Evolutionary conservation across 108 stramenopile genomes (phyloP).

Genomic region (Cyclotella choctawhatcheeana): DNA sequence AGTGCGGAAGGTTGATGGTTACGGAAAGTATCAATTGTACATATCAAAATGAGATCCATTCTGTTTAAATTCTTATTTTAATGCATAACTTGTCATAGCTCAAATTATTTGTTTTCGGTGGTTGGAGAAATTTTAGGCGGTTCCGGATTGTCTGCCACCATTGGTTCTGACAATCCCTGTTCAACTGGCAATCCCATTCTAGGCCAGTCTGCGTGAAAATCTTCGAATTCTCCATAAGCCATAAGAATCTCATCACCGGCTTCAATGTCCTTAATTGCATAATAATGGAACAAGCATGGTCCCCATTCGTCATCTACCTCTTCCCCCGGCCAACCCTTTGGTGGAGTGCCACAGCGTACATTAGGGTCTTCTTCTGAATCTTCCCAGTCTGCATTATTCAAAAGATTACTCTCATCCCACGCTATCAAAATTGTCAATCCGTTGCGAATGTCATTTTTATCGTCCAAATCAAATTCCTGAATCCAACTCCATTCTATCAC

Average conservation of each 20-base stretch:
- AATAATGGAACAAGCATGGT: constrained; percentile 40
- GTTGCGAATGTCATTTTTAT: constrained; percentile 32
- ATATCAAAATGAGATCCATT: too few relatives aligned
- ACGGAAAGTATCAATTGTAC: too few relatives aligned
- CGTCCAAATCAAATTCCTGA: constrained; percentile 13
- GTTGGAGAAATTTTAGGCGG: neutral
- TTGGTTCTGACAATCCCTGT: constrained; percentile 2
- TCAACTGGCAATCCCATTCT: constrained; percentile 10
- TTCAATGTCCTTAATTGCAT: constrained; percentile 34
- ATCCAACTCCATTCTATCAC: constrained; percentile 39
- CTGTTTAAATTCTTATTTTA: too few relatives aligned
- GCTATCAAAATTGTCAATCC: constrained; percentile 39
- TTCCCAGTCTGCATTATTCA: constrained; percentile 42
- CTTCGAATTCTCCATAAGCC: constrained; percentile 29
- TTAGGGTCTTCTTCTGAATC: constrained; percentile 28
- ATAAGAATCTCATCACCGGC: constrained; percentile 41
- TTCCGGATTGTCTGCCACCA: neutral
- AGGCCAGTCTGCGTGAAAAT: constrained; percentile 7
- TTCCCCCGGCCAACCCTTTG: constrained; percentile 12
- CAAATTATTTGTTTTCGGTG: too few relatives aligned
- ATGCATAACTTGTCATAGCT: too few relatives aligned
- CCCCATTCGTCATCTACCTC: constrained; percentile 29
- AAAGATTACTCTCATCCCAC: constrained; percentile 38
- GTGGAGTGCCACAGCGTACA: constrained; percentile 11
- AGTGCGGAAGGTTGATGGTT: too few relatives aligned